phyloP scores from a whole-genome alignment of 1,139 yeast genomes.

The Zygosaccharomyces sapae region DNA sequence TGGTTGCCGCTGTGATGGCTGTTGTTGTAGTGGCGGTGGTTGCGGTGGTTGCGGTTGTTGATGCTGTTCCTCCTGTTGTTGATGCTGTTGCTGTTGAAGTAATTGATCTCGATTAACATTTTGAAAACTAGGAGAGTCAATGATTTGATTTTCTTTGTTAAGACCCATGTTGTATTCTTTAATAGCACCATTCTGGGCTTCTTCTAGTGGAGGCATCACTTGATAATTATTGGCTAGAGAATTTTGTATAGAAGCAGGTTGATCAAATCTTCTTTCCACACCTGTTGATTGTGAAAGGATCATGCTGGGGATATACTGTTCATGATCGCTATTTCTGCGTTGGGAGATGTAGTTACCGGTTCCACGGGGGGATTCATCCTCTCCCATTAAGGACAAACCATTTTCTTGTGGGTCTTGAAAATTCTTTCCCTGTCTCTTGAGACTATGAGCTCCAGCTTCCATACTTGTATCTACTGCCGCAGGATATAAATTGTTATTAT shows the following conservation, averaged over 20 bases:
- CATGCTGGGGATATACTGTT: constrained; percentile 39
- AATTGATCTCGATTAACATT: neutral
- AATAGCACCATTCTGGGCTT: neutral
- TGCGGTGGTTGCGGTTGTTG: neutral
- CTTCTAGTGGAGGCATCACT: neutral
- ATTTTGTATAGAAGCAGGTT: constrained; percentile 36
- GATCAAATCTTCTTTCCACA: constrained; percentile 40
- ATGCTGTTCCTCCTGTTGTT: neutral
- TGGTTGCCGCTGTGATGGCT: neutral
- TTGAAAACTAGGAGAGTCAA: neutral
- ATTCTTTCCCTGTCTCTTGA: constrained; percentile 20
- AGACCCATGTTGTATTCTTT: neutral
- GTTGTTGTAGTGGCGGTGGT: neutral
- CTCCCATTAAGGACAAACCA: constrained; percentile 9
- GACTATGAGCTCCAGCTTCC: constrained; percentile 18
- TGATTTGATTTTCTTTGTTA: constrained; percentile 1
- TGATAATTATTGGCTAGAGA: constrained; percentile 21
- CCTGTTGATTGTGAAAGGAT: constrained; percentile 50
- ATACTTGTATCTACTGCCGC: constrained; percentile 10
- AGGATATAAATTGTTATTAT: constrained; percentile 9
- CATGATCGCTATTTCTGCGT: constrained; percentile 18
- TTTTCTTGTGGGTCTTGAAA: constrained; percentile 8
- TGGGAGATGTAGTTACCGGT: constrained; percentile 4
- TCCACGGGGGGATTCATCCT: constrained; percentile 5
- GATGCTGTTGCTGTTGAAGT: neutral